Conservation (phyloP, 257 asterid genomes). For the Paulownia fortunei region DNA sequence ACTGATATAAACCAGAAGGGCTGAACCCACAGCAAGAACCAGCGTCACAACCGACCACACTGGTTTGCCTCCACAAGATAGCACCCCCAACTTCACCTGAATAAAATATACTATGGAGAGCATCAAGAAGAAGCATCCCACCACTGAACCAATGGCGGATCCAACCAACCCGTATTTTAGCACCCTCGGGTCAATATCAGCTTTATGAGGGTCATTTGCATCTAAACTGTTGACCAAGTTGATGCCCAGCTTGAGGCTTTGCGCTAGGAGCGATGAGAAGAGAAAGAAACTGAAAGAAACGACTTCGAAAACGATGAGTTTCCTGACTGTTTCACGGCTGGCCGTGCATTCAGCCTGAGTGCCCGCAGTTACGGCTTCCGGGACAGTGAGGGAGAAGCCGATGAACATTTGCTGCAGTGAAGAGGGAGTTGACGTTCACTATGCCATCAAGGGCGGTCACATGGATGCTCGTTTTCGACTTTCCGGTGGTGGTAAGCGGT, state of each 20-base stretch:
- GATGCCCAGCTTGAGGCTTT: constrained; percentile 38
- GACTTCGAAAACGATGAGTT: constrained; percentile 38
- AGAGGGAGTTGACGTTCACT: constrained; percentile 51
- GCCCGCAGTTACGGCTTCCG: constrained; percentile 19
- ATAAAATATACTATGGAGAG: constrained; percentile 32
- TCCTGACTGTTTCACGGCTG: constrained; percentile 2
- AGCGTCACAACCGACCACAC: constrained; percentile 18
- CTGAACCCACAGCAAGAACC: constrained; percentile 16
- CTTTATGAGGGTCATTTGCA: too few species aligned
- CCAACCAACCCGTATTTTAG: constrained; percentile 30
- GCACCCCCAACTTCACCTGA: constrained; percentile 33
- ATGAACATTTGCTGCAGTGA: constrained; percentile 47
- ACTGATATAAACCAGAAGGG: constrained; percentile 20
- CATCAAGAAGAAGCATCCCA: constrained; percentile 31
- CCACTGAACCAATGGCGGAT: constrained; percentile 34
- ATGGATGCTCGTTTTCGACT: too few species aligned
- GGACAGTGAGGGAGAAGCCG: too few species aligned
- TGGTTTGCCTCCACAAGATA: constrained; percentile 30
- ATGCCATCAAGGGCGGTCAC: constrained; percentile 54
- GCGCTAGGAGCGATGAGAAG: constrained; percentile 43
- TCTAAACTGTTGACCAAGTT: constrained; percentile 10
- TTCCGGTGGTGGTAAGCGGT: background rate
- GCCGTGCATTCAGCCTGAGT: constrained; percentile 22
- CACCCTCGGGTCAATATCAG: constrained; percentile 25
- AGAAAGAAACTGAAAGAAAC: constrained; percentile 46